Evolutionary conservation across 73 alveolate species (phyloP).

Genomic region (Stentor coeruleus): DNA sequence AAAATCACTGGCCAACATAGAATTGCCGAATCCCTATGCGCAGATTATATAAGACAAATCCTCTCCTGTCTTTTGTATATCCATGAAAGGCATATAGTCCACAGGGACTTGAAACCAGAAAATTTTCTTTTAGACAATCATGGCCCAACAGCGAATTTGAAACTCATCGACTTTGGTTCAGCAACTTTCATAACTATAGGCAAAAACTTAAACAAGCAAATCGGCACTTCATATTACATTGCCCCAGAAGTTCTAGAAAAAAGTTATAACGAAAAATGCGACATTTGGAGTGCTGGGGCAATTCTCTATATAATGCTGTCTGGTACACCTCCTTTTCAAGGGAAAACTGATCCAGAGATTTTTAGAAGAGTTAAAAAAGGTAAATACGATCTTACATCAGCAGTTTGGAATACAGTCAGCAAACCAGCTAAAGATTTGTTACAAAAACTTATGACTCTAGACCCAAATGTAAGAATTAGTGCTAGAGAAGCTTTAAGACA

Average conservation of each 20-base stretch:
- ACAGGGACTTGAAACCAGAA: conserved; percentile 60
- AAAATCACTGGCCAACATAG: conserved; percentile 79
- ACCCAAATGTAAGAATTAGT: conserved; percentile 40
- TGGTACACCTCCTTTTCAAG: conserved; percentile 83
- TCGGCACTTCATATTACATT: conserved; percentile 74
- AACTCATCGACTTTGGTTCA: conserved; percentile 82
- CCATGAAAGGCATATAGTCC: conserved; percentile 85
- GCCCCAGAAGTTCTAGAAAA: conserved; percentile 69
- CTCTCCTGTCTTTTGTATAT: conserved; percentile 87
- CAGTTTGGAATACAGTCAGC: conserved; percentile 47
- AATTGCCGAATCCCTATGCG: conserved; percentile 86
- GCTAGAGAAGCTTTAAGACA: conserved; percentile 62
- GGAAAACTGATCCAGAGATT: conserved; percentile 33
- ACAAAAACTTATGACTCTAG: conserved; percentile 43
- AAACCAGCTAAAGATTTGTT: conserved; percentile 59
- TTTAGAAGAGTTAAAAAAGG: conserved; percentile 50
- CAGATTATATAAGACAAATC: conserved; percentile 80
- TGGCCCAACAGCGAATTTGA: conserved; percentile 25
- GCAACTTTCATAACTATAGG: conserved; percentile 52
- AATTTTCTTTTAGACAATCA: conserved; percentile 37
- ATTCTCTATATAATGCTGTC: conserved; percentile 64
- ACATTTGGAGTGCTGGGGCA: conserved; percentile 75
- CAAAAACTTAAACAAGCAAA: conserved; percentile 41
- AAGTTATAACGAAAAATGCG: conserved; percentile 64
- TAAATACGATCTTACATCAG: conserved; percentile 29